phyloP scores from a whole-genome alignment of 2,329 filamentous ascomycete species.

The Penicillium sp. region DNA sequence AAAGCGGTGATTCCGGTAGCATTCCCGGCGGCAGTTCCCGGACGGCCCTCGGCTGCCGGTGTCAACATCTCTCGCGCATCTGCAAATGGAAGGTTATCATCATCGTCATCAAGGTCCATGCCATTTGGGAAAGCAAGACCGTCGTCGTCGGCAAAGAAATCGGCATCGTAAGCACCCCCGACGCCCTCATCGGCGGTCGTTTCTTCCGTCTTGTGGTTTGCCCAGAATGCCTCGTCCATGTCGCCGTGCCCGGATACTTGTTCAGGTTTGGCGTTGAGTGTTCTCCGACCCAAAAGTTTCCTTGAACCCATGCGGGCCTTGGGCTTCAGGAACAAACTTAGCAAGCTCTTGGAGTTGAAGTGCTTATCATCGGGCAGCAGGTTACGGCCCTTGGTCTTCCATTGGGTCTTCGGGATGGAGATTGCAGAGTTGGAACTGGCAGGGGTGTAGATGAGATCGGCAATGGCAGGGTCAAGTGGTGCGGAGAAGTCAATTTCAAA shows the following conservation, averaged over 20 bases:
- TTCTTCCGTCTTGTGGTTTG: slow-evolving; percentile 62
- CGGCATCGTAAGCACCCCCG: slow-evolving; percentile 86
- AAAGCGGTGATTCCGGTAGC: slow-evolving; percentile 45
- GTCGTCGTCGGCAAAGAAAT: slow-evolving; percentile 86
- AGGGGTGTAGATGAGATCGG: slow-evolving; percentile 78
- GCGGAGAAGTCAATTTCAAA: slow-evolving; percentile 91
- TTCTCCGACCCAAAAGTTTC: slow-evolving; percentile 56
- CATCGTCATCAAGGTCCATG: slow-evolving; percentile 52
- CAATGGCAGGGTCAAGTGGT: slow-evolving; percentile 70
- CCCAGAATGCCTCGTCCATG: slow-evolving; percentile 97
- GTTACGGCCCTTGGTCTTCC: slow-evolving; percentile 91
- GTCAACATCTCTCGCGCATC: slow-evolving; percentile 55
- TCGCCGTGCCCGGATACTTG: slow-evolving; percentile 69
- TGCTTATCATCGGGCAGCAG: slow-evolving; percentile 96
- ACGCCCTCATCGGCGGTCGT: slow-evolving; percentile 61
- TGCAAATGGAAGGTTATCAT: slow-evolving; percentile 52
- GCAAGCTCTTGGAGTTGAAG: slow-evolving; percentile 89
- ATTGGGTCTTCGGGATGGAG: slow-evolving; percentile 87
- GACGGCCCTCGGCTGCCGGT: slow-evolving; percentile 42
- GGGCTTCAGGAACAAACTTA: slow-evolving; percentile 91
- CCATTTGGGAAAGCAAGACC: slow-evolving; percentile 53
- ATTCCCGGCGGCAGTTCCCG: slow-evolving; percentile 38
- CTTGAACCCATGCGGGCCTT: slow-evolving; percentile 79
- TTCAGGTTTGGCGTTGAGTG: slow-evolving; percentile 45
- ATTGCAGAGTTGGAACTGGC: slow-evolving; percentile 81